Evolutionary conservation across 2,329 filamentous ascomycete species (phyloP).

Genomic region (Gremmenia infestans): DNA sequence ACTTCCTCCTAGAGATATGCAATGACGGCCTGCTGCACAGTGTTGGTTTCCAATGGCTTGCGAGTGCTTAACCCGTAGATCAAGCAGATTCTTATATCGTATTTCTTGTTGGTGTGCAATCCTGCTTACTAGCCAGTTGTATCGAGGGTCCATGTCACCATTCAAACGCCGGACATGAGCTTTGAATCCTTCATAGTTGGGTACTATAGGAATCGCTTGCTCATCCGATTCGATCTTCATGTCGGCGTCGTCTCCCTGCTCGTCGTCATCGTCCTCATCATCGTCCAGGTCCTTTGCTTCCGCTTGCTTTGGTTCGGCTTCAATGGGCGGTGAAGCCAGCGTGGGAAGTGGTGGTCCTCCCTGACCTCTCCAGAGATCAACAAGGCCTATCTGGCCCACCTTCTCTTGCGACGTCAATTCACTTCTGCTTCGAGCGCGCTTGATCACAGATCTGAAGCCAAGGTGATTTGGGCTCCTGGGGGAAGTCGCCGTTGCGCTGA

Average conservation of each 20-base stretch:
- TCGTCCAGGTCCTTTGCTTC: constrained; percentile 38
- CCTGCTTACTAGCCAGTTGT: constrained; percentile 66
- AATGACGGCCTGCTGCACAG: constrained; percentile 59
- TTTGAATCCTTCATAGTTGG: constrained; percentile 72
- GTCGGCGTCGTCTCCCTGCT: constrained; percentile 57
- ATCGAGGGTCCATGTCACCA: constrained; percentile 57
- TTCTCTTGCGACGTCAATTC: constrained; percentile 41
- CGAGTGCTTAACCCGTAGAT: constrained; percentile 65
- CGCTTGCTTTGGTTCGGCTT: constrained; percentile 21
- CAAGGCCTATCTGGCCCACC: constrained; percentile 37
- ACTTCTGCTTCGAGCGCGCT: constrained; percentile 51
- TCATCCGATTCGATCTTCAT: constrained; percentile 58
- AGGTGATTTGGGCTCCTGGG: constrained; percentile 39
- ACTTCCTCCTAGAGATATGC: constrained; percentile 62
- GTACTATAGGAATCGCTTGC: constrained; percentile 61
- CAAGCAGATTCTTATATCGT: constrained; percentile 73
- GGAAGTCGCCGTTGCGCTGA: constrained; percentile 47
- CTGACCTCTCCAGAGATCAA: constrained; percentile 49
- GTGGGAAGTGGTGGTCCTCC: constrained; percentile 55
- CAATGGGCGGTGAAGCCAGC: constrained; percentile 43
- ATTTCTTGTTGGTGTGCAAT: constrained; percentile 76
- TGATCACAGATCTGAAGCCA: constrained; percentile 40
- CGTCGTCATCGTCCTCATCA: constrained; percentile 56
- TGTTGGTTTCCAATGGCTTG: constrained; percentile 49
- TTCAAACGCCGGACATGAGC: constrained; percentile 69